A percentile compares a stretch with the other conserved stretches of the same genome.
phyloP scores from a whole-genome alignment of 352 stramenopile species.

The Peronospora farinosa region DNA sequence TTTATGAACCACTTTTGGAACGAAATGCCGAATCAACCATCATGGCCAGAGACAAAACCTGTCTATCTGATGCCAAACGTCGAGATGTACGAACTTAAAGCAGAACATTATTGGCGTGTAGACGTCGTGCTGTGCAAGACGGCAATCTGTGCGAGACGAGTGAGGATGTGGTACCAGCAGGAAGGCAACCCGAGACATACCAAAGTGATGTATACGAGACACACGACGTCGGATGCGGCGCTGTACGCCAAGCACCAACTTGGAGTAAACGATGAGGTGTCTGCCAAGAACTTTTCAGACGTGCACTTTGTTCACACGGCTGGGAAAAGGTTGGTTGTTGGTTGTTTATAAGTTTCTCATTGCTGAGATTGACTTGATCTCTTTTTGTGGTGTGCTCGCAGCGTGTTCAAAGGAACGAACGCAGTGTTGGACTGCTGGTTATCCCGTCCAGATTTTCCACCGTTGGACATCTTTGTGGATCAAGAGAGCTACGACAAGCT shows the following conservation, averaged over 20 bases:
- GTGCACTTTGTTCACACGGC: constrained; percentile 34
- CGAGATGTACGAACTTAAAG: constrained; percentile 48
- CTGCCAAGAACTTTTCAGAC: constrained; percentile 31
- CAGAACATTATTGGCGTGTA: constrained; percentile 34
- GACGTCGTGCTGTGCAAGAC: constrained; percentile 59
- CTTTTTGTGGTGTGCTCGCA: constrained; percentile 16
- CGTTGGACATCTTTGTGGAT: constrained; percentile 36
- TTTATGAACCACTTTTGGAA: constrained; percentile 65
- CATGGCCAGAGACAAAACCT: constrained; percentile 33
- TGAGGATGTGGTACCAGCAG: constrained; percentile 44
- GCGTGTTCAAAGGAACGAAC: constrained; percentile 33
- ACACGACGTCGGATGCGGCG: constrained; percentile 39
- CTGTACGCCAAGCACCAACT: constrained; percentile 23
- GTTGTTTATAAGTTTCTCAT: constrained; percentile 3
- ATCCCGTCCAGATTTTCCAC: constrained; percentile 32
- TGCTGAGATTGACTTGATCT: constrained; percentile 3
- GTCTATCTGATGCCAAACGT: constrained; percentile 51
- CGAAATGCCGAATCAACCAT: constrained; percentile 13
- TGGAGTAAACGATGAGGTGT: constrained; percentile 1
- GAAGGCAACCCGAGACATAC: constrained; percentile 43
- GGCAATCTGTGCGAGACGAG: constrained; percentile 33
- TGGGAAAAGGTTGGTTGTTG: constrained; percentile 26
- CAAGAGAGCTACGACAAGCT: constrained; percentile 32
- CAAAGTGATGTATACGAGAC: constrained; percentile 37
- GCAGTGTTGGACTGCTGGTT: constrained; percentile 52